Evolutionary conservation across 2,329 filamentous ascomycete genomes (phyloP).

Genomic region (Plenodomus lindquistii): DNA sequence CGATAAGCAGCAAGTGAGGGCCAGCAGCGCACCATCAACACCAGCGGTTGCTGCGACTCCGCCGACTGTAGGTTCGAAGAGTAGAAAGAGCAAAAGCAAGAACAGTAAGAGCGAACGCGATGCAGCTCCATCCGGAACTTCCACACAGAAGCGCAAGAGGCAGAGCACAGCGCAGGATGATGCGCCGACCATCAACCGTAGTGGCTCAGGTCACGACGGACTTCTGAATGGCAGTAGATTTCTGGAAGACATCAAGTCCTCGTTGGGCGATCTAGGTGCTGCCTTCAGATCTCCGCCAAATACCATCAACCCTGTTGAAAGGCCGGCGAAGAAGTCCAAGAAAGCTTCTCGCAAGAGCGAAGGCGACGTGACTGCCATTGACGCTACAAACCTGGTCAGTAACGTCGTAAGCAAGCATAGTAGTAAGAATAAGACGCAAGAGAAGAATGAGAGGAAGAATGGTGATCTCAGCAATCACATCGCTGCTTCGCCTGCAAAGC

Average conservation of each 20-base stretch:
- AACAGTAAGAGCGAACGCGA: constrained; percentile 9
- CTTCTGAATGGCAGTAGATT: constrained; percentile 10
- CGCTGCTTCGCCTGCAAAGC: not conserved
- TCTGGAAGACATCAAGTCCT: constrained; percentile 11
- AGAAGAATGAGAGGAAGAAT: not conserved
- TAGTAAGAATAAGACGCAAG: no score
- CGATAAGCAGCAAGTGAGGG: not conserved
- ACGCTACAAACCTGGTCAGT: not conserved
- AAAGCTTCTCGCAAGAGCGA: not conserved
- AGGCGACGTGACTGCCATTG: not conserved
- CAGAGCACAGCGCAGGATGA: constrained; percentile 4
- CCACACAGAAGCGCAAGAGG: constrained; percentile 25
- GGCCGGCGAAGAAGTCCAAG: constrained; percentile 3
- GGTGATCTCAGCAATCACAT: not conserved
- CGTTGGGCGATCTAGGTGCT: constrained; percentile 9
- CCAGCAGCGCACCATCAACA: not conserved
- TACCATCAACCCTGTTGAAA: not conserved
- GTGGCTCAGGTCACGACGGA: not conserved
- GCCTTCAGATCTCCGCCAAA: constrained; percentile 4
- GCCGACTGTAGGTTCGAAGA: constrained; percentile 3
- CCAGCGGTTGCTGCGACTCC: constrained; percentile 5
- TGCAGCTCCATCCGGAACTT: not conserved
- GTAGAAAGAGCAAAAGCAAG: constrained; percentile 10
- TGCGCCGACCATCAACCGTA: not conserved
- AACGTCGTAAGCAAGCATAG: not conserved